Base-by-base conservation (phyloP, 176 grass and related monocot genomes). In the Bolboschoenus planiculmis region DNA sequence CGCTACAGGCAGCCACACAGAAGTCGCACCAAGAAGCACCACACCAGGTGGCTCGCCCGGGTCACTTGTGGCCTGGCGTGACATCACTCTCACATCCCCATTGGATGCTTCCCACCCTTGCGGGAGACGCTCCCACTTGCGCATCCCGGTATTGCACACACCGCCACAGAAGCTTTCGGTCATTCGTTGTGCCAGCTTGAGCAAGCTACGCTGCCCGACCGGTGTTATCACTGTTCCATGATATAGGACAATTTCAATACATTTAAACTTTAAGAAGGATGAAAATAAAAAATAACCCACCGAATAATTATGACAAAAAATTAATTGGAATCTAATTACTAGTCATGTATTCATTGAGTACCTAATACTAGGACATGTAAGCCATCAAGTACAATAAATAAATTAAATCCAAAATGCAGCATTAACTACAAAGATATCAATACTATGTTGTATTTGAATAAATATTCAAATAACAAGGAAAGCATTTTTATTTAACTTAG, bases 171-270 rank as follows among this genome's bases (percentile, higher is more conserved):
- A 98, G 83, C 88, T 92, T 55, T 85, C 85, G 0, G 89, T 91
- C 95, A 98, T 98, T 46, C 95, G 83, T 10, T 88, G 87, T 37
- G 95, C 92, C 20, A 98, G 84, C 86, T 95, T 98, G 51, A 98
- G 88, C 95, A 98, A 92, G 88, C 92, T 98, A 37, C 90, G 62
- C 81, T 87, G 90, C 18, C 94, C 92, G 27, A 85, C 86, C 77
- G 86, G 82, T 0, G 92, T 88, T 74, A 91, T 89, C 63, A 86
- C 93, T 97, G 87, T 33, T 83, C 31, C 78, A 81, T 62, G 59
- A 13, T 62, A 62, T 31, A 30, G 26, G 9, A 62, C 26, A 62
- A 62, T 3, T 62, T n/a, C 55, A 57, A 53, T 57, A 8, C 27
- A 62, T 0, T 62, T 62, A 27, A 50, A 51, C 48, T 4, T 51